phyloP scores from a whole-genome alignment of 306 rosid species.

The Mimosa bimucronata region DNA sequence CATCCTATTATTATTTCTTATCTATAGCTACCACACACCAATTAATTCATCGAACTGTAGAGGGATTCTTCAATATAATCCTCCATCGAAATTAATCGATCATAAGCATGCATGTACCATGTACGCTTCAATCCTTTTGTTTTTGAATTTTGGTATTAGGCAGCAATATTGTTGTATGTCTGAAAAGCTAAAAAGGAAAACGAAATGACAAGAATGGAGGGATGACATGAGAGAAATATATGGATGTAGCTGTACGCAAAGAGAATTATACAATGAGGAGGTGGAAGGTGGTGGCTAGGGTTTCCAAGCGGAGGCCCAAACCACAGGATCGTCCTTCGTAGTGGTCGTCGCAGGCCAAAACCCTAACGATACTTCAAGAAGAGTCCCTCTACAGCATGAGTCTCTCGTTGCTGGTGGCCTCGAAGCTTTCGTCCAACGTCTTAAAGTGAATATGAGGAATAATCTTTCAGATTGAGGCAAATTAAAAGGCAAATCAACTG shows the following conservation, averaged over 20 bases:
- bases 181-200: no score
- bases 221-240: no score
- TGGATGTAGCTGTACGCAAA: no score
- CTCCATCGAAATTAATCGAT: no score
- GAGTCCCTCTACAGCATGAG: conserved; percentile 50
- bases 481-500: no score
- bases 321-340: conserved; percentile 74
- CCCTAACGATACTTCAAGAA: conserved; percentile 85
- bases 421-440: no score
- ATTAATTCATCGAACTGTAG: no score
- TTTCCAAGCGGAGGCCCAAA: conserved; percentile 93
- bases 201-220: neutral
- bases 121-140: neutral
- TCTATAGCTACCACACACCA: neutral
- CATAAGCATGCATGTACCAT: neutral
- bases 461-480: no score
- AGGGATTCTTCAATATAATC: neutral
- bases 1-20: neutral
- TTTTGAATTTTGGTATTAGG: neutral
- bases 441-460: no score
- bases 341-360: no score
- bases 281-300: no score
- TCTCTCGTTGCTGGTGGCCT: conserved; percentile 71
- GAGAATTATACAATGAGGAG: no score
- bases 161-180: neutral